Percentiles rank a stretch among this genome's conserved stretches.
Evolutionary conservation across 2,329 filamentous ascomycete genomes (phyloP).

Genomic region (Fusarium verrucosum): DNA sequence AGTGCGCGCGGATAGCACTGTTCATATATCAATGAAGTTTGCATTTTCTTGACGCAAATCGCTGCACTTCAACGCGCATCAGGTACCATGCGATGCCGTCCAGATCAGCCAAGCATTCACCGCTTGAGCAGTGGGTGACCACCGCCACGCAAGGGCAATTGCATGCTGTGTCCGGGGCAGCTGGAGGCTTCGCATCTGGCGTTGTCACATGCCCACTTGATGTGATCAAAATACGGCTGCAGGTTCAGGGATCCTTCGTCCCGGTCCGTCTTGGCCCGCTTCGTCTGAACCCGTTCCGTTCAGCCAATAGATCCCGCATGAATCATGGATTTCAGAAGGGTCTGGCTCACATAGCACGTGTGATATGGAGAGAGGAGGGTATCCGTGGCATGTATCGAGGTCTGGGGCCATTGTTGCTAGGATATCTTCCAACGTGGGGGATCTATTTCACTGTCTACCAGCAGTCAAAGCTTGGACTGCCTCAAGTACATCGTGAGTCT

Average conservation of each 20-base stretch:
- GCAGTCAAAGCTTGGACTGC: slow-evolving; percentile 78
- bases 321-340: slow-evolving; percentile 77
- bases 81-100: slow-evolving; percentile 3
- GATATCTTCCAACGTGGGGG: slow-evolving; percentile 96
- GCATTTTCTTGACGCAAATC: too few relatives aligned
- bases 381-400: slow-evolving; percentile 90
- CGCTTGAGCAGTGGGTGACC: slow-evolving; percentile 56
- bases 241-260: slow-evolving; percentile 87
- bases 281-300: slow-evolving; percentile 67
- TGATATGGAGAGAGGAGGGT: slow-evolving; percentile 89
- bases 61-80: too few relatives aligned
- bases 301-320: slow-evolving; percentile 54
- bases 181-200: slow-evolving; percentile 89
- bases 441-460: slow-evolving; percentile 98
- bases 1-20: too few relatives aligned
- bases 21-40: too few relatives aligned
- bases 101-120: not conserved
- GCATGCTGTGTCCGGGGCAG: slow-evolving; percentile 84
- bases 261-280: slow-evolving; percentile 50
- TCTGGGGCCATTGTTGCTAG: slow-evolving; percentile 89
- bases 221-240: slow-evolving; percentile 97
- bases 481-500: slow-evolving; percentile 67
- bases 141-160: slow-evolving; percentile 69
- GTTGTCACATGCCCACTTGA: slow-evolving; percentile 95
- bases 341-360: slow-evolving; percentile 81